These are phyloP conservation scores for Lactifluus piperatus DNA, from an alignment of 768 basidiomycete genomes.

Conservation along the genomic window DNA sequence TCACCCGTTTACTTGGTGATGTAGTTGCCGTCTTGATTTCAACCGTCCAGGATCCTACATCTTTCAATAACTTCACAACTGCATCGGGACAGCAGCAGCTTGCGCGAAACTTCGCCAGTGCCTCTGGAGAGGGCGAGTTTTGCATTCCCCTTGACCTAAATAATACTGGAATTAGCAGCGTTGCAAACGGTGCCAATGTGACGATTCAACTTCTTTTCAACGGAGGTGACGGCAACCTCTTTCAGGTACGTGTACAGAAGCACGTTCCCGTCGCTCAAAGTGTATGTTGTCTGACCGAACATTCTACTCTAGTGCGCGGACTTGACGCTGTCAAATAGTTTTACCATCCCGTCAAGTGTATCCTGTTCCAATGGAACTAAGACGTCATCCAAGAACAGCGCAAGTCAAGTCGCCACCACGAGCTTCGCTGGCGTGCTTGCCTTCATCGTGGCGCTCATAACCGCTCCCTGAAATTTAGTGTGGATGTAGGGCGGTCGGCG, in stretches of 20 bases:
- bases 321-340: conserved; percentile 51
- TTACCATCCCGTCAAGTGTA: conserved; percentile 38
- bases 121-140: conserved; percentile 46
- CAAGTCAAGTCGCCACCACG: not conserved
- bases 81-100: conserved; percentile 29
- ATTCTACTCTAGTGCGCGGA: conserved; percentile 57
- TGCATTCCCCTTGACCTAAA: conserved; percentile 64
- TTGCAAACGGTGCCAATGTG: conserved; percentile 58
- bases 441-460: not conserved
- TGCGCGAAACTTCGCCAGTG: conserved; percentile 41
- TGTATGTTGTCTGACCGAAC: not conserved
- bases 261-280: not conserved
- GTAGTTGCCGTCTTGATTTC: conserved; percentile 49
- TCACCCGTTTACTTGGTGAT: conserved; percentile 7
- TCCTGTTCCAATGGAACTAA: conserved; percentile 28
- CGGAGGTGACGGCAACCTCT: conserved; percentile 66
- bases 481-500: not conserved
- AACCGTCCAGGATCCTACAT: conserved; percentile 47
- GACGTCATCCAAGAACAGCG: conserved; percentile 10
- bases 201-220: conserved; percentile 62
- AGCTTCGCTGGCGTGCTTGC: not conserved
- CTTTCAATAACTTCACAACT: conserved; percentile 53
- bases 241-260: conserved; percentile 40
- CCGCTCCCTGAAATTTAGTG: not conserved
- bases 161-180: conserved; percentile 37